Conservation (phyloP, 1,284 basidiomycete species). For the Anthracocystis walkeri region DNA sequence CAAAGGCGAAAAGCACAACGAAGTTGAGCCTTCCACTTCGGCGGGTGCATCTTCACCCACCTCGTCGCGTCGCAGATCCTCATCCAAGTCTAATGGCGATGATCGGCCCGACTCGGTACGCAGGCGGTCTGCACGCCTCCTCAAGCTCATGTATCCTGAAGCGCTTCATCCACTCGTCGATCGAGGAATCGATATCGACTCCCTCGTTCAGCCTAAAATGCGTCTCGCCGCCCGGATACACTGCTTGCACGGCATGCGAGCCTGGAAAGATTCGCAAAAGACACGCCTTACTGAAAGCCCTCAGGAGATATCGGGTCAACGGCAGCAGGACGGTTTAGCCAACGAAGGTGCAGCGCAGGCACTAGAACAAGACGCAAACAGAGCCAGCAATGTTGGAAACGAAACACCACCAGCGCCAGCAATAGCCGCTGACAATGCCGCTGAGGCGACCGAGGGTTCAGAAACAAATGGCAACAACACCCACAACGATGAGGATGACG, state of each 20-base stretch:
- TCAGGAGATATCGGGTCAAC: slow-evolving; percentile 39
- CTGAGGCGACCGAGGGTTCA: not conserved
- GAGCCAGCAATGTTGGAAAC: not conserved
- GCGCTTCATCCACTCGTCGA: slow-evolving; percentile 35
- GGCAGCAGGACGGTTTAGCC: slow-evolving; percentile 23
- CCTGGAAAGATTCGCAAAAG: slow-evolving; percentile 47
- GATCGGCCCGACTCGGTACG: slow-evolving; percentile 33
- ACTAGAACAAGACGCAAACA: not conserved
- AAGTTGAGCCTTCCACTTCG: not conserved
- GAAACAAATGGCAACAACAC: not conserved
- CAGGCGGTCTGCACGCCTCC: slow-evolving; percentile 35
- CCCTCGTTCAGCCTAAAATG: slow-evolving; percentile 26
- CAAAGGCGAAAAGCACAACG: not conserved
- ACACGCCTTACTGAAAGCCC: slow-evolving; percentile 38
- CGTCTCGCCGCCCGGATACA: slow-evolving; percentile 44
- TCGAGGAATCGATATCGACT: slow-evolving; percentile 35
- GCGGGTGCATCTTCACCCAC: not conserved
- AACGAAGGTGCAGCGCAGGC: slow-evolving; percentile 22
- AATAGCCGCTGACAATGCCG: not conserved
- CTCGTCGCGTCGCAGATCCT: slow-evolving; percentile 19
- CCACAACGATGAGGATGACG: not conserved
- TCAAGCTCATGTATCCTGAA: slow-evolving; percentile 43
- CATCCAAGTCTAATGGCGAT: slow-evolving; percentile 9
- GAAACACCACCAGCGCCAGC: not conserved
- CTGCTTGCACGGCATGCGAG: slow-evolving; percentile 47